A percentile compares a stretch with the other conserved stretches of the same genome.
Conservation (phyloP, 2,329 filamentous ascomycete genomes). For the Neofusicoccum umdonicola region DNA sequence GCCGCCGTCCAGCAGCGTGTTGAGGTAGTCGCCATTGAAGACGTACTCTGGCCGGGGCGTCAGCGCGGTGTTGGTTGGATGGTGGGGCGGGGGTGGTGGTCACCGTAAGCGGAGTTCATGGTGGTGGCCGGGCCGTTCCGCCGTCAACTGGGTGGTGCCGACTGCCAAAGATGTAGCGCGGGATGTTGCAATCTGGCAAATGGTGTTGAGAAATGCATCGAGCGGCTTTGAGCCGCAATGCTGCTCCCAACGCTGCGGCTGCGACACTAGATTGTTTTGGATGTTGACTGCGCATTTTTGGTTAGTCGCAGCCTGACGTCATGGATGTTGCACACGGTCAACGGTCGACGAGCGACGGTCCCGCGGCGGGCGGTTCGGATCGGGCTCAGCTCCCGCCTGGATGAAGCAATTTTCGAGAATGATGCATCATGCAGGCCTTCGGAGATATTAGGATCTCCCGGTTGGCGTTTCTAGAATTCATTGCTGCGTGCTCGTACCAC, state of each 20-base stretch:
- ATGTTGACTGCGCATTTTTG: slow-evolving; percentile 12
- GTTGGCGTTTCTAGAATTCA: no score
- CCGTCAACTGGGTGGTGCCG: not conserved
- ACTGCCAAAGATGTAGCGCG: not conserved
- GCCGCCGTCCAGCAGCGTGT: slow-evolving; percentile 58
- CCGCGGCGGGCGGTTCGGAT: not conserved
- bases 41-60: slow-evolving; percentile 1
- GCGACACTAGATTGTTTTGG: slow-evolving; percentile 12
- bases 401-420: not conserved
- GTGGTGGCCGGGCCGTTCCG: not conserved
- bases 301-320: slow-evolving; percentile 4
- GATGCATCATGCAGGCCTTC: no score
- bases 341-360: not conserved
- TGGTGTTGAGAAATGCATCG: not conserved
- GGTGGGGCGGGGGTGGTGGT: not conserved
- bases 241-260: not conserved
- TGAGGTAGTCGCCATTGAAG: slow-evolving; percentile 13
- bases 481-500: no score
- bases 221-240: not conserved
- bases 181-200: not conserved
- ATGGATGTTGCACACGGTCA: not conserved
- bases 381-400: not conserved
- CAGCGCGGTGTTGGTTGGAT: not conserved
- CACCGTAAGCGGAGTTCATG: slow-evolving; percentile 12
- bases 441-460: no score